Conservation (phyloP, 164 flowering plant genomes). For the Malania oleifera region DNA sequence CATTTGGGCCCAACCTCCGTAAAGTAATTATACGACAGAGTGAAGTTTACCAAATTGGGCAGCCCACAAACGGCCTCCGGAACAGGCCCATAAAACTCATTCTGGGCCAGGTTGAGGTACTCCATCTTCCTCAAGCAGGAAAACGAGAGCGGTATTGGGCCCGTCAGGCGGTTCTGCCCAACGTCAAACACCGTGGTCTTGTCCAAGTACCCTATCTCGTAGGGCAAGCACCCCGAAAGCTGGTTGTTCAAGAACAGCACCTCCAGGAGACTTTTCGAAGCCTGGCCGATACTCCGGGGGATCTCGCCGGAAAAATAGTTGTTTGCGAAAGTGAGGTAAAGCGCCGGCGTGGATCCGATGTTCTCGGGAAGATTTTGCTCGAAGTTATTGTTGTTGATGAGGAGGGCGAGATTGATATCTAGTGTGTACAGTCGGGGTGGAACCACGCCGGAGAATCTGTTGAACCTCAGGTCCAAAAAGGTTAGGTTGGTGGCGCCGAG, state of each 20-base stretch:
- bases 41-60: conserved; percentile 16
- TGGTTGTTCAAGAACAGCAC: neutral
- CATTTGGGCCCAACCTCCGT: conserved; percentile 45
- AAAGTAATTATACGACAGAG: conserved; percentile 27
- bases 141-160: neutral
- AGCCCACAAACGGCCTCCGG: conserved; percentile 33
- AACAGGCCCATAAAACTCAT: conserved; percentile 20
- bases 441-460: neutral
- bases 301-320: neutral
- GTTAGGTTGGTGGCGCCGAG: neutral
- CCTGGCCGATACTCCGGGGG: neutral
- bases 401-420: neutral
- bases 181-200: neutral
- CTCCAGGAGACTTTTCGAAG: neutral
- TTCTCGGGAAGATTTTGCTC: neutral
- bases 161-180: neutral
- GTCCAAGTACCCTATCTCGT: neutral
- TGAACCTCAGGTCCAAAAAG: neutral
- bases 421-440: neutral
- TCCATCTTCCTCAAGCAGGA: neutral
- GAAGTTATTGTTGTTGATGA: conserved; percentile 2
- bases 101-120: conserved; percentile 6
- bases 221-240: neutral
- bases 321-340: neutral
- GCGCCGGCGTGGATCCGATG: neutral